Evolutionary conservation across 179 eudicot genomes (phyloP), one percentile per base, ranked within the genome.

Genomic region (Pouteria campechiana): DNA sequence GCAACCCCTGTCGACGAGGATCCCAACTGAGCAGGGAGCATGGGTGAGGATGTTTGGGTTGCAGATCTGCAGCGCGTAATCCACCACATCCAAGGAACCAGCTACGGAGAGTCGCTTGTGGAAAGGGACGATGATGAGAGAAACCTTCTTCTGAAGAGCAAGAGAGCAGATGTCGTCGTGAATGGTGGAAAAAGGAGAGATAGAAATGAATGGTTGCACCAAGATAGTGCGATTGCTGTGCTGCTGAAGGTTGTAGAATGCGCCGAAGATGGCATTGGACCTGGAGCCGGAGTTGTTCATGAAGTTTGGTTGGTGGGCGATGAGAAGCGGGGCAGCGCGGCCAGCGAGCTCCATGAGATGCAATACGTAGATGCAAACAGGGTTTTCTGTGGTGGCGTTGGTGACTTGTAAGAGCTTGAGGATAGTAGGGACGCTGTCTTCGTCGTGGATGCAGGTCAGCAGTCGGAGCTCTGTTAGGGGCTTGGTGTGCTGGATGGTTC

Each of bases 321-420:
- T 65, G 6, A 75, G 67, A 15, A 72, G 25, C 24, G 78, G 63
- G 23, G 30, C 36, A 10, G 63, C 54, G 4, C 49, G 52, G 19
- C 82, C 82, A 15, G 48, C 25, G 7, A 72, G 78, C 42, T 68
- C 61, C 3, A 47, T 40, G 16, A 75, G 55, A 42, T 72, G 82
- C 57, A 75, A 61, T 11, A 62, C 57, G 18, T 51, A 50, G 6
- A 58, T 37, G 9, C 30, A 37, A 6, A 72, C 17, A 0, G 69
- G 75, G 17, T 42, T 33, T 13, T 47, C 58, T 55, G 32, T 57
- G 4, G 46, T 56, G 9, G 75, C 64, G 10, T 62, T 49, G 0
- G 61, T 46, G 15, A 50, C 62, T 41, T 75, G 61, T 10, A 75
- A 54, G 5, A 75, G 52, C 48, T 54, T 53, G 33, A 71, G 48